Percentiles rank a stretch among this genome's conserved stretches.
Evolutionary conservation across 106 monocot genomes (phyloP).

Genomic region (Allium fistulosum): DNA sequence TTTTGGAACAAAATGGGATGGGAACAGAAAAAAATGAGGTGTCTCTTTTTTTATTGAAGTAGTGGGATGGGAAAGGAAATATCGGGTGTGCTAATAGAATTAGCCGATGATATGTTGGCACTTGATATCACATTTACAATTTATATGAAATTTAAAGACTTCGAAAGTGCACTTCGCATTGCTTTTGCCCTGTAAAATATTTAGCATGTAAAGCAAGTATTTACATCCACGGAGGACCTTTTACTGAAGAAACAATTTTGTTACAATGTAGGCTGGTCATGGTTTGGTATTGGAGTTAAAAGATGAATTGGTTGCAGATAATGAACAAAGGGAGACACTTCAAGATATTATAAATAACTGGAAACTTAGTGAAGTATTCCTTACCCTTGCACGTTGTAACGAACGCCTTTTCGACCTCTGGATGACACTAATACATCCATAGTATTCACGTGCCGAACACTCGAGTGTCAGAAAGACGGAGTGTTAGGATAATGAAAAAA

Average conservation of each 20-base stretch:
- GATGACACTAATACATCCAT: no score
- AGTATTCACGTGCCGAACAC: no score
- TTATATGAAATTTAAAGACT: slow-evolving; percentile 85
- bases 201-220: slow-evolving; percentile 88
- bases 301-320: slow-evolving; percentile 71
- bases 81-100: slow-evolving; percentile 21
- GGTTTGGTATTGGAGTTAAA: slow-evolving; percentile 67
- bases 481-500: no score
- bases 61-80: no score
- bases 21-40: no score
- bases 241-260: slow-evolving; percentile 90
- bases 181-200: slow-evolving; percentile 73
- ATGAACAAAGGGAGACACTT: slow-evolving; percentile 64
- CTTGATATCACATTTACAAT: slow-evolving; percentile 81
- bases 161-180: slow-evolving; percentile 72
- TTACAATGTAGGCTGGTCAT: slow-evolving; percentile 78
- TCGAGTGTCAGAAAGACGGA: no score
- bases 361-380: slow-evolving; percentile 90
- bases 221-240: slow-evolving; percentile 56
- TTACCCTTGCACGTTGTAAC: slow-evolving; percentile 93
- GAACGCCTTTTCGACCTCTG: slow-evolving; percentile 10
- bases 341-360: slow-evolving; percentile 86
- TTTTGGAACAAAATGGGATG: no score
- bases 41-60: no score
- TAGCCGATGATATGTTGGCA: slow-evolving; percentile 77